Evolutionary conservation across 352 stramenopile species (phyloP).

Genomic region (Plasmopara viticola): DNA sequence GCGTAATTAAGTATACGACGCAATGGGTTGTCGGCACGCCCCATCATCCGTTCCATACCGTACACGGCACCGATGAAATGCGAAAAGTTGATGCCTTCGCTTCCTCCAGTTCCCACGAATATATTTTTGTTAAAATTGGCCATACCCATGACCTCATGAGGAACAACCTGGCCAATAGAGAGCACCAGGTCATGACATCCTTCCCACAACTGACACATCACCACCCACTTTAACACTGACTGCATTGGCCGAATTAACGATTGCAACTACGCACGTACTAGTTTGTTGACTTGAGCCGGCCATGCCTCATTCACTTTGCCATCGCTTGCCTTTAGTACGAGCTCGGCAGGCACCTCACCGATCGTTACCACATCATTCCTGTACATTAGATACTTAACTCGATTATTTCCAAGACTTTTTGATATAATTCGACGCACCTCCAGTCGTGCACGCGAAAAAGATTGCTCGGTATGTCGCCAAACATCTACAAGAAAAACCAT

Average conservation of each 20-base stretch:
- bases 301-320: constrained; percentile 94
- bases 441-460: constrained; percentile 95
- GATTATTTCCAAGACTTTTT: background rate
- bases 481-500: constrained; percentile 73
- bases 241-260: no score
- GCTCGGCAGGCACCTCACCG: constrained; percentile 88
- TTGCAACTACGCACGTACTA: constrained; percentile 46
- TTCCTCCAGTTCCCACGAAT: constrained; percentile 92
- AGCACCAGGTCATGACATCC: constrained; percentile 90
- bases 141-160: constrained; percentile 97
- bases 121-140: constrained; percentile 99
- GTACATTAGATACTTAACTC: background rate
- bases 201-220: constrained; percentile 73
- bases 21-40: constrained; percentile 92
- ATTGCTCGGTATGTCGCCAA: constrained; percentile 81
- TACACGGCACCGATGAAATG: constrained; percentile 98
- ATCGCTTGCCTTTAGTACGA: constrained; percentile 90
- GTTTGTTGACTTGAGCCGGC: constrained; percentile 95
- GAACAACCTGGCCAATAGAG: constrained; percentile 96
- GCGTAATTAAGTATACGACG: constrained; percentile 95
- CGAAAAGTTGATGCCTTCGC: constrained; percentile 95
- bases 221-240: background rate
- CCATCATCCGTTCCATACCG: constrained; percentile 98
- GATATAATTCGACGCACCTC: constrained; percentile 45
- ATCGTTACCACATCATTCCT: constrained; percentile 96